These are phyloP conservation scores for Trichoderma guizhouense DNA, from an alignment of 2,329 filamentous ascomycete species.

Conservation along the genomic window DNA sequence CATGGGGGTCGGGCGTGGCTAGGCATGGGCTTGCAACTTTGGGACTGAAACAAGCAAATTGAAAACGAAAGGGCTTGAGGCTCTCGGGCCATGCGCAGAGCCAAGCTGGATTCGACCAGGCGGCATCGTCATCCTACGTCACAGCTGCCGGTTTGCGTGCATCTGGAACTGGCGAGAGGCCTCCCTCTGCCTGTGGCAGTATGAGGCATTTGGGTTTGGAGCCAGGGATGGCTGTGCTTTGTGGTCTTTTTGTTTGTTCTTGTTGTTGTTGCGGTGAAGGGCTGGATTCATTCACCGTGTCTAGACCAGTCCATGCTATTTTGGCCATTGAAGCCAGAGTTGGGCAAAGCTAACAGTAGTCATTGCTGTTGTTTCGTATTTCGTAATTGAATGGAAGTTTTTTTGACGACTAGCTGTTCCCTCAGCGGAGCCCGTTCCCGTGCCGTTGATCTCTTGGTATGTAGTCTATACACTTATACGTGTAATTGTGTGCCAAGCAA, in stretches of 20 bases:
- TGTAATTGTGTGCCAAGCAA: neutral
- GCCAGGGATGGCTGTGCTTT: conserved; percentile 13
- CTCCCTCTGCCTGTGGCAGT: neutral
- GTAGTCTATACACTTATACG: neutral
- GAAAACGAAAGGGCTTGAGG: neutral
- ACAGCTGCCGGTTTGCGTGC: neutral
- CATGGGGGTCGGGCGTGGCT: neutral
- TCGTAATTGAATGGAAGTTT: neutral
- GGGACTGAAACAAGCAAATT: neutral
- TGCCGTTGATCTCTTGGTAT: neutral
- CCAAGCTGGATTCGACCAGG: conserved; percentile 8
- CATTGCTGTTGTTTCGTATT: neutral
- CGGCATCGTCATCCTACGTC: conserved; percentile 18
- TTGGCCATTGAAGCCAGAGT: neutral
- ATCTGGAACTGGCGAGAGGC: conserved; percentile 1
- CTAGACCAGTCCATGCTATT: conserved; percentile 8
- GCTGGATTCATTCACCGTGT: conserved; percentile 1
- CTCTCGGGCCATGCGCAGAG: neutral
- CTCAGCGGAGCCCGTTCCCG: neutral
- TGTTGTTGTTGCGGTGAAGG: conserved; percentile 12
- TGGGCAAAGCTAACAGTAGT: neutral
- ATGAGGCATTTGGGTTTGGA: conserved; percentile 20
- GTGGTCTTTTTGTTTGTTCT: neutral
- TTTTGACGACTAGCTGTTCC: neutral
- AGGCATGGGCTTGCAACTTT: neutral